Conservation (phyloP, 495 filamentous ascomycete genomes). For the Daldinia bambusicola region DNA sequence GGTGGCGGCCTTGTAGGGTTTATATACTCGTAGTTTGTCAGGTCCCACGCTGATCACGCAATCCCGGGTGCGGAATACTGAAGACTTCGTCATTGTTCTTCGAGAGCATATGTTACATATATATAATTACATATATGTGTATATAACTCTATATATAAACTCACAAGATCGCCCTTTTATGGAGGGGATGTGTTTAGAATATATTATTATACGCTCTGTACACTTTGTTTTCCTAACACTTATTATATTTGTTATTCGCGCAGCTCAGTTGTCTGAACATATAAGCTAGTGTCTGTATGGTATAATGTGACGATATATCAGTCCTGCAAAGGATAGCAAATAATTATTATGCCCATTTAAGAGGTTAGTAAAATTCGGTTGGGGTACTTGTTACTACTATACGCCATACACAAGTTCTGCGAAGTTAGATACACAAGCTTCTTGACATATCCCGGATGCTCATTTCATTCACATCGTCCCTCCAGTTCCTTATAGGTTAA, state of each 20-base stretch:
- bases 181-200: too few species aligned
- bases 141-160: too few species aligned
- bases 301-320: neutral
- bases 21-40: conserved; percentile 2
- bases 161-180: too few species aligned
- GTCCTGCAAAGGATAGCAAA: neutral
- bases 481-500: neutral
- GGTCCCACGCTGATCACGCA: neutral
- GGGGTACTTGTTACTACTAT: neutral
- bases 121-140: neutral
- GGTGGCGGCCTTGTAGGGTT: neutral
- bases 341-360: neutral
- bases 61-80: neutral
- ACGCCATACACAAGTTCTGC: too few species aligned
- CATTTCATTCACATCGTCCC: neutral
- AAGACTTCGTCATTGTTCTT: neutral
- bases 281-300: neutral
- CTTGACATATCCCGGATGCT: neutral
- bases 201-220: too few species aligned
- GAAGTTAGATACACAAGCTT: too few species aligned
- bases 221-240: too few species aligned
- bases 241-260: neutral
- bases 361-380: neutral
- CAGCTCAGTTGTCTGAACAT: neutral
- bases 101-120: neutral